Evolutionary conservation across 352 stramenopile species (phyloP).

Genomic region (Nothophytophthora sp.): DNA sequence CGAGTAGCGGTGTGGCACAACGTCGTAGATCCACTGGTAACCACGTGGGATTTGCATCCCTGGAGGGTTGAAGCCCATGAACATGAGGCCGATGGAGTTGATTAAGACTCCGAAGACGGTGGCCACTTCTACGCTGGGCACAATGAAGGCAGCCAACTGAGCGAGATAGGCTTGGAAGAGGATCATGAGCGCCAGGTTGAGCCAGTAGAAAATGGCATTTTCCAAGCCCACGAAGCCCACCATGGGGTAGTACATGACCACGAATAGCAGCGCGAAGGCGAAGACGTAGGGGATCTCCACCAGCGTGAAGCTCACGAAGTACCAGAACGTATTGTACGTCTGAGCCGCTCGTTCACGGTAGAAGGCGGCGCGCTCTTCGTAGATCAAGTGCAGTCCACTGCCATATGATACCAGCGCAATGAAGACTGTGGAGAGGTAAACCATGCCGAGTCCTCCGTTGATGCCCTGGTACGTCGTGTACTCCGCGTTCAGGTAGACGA

Average conservation of each 20-base stretch:
- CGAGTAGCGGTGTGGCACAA: conserved; percentile 24
- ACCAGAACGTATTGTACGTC: conserved; percentile 68
- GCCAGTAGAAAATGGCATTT: conserved; percentile 21
- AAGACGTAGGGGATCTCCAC: conserved; percentile 45
- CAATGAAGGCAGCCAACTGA: conserved; percentile 21
- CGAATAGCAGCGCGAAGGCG: conserved; percentile 9
- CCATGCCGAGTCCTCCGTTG: conserved; percentile 60
- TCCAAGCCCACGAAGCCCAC: conserved; percentile 31
- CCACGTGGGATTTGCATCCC: conserved; percentile 18
- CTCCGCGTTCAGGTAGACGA: conserved; percentile 48
- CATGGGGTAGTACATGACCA: conserved; percentile 14
- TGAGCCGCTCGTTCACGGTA: conserved; percentile 46
- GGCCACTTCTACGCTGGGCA: conserved; percentile 26
- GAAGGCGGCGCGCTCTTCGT: conserved; percentile 82
- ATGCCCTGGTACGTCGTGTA: conserved; percentile 42
- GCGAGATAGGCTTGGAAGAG: conserved; percentile 28
- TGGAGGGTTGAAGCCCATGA: conserved; percentile 37
- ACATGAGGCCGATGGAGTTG: conserved; percentile 29
- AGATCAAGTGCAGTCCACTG: conserved; percentile 65
- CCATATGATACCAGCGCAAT: conserved; percentile 71
- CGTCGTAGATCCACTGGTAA: conserved; percentile 36
- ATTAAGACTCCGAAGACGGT: conserved; percentile 17
- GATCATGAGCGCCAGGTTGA: conserved; percentile 19
- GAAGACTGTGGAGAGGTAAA: conserved; percentile 83
- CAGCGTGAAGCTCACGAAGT: conserved; percentile 32